Evolutionary conservation across 1,284 basidiomycete species (phyloP), one percentile per base, ranked within the genome.

Genomic region (Pyrrhoderma noxium): DNA sequence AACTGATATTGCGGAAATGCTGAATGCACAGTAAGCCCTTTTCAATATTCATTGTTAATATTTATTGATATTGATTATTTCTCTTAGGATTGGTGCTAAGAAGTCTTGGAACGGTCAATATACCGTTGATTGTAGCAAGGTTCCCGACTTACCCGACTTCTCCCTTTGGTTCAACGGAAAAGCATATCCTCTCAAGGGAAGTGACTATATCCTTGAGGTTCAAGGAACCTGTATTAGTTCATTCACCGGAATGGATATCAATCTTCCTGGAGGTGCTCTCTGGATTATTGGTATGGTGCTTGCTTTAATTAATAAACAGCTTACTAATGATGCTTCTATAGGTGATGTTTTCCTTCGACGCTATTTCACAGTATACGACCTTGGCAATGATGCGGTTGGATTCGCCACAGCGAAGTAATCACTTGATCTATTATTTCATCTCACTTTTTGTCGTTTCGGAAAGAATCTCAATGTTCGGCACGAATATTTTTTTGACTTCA

Each of bases 61-160:
- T 31, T 2, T 14, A 41, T 59, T 45, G 61, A 58, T 25, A 50
- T 53, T 39, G 22, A 16, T 45, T n/a, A 31, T n/a, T 47, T 37
- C 18, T 39, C 39, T 21, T 53, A 70, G 67, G 66, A 94, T 94
- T 50, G 93, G 92, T 57, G 94, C 93, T 13, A 89, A 79, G 68
- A 92, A 87, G 67, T 82, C 85, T 1, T 96, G 93, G 93, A 94
- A 87, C 62, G 93, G 93, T 38, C 93, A 96, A 70, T 96, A 95
- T 68, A 85, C 82, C 11, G 76, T 99, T 56, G 92, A 95, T 60
- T 99, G 96, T 66, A 71, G 79, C 56, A 92, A 80, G 64, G 85
- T 99, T 57, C 74, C 89, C 19, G 66, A 64, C 39, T 79, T 99
- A 31, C 96, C 96, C n/a, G 82, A 90, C 9, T 76, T 99, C 52